These are phyloP conservation scores for Hymenoscyphus occultus DNA, from an alignment of 2,329 filamentous ascomycete species.

Conservation along the genomic window DNA sequence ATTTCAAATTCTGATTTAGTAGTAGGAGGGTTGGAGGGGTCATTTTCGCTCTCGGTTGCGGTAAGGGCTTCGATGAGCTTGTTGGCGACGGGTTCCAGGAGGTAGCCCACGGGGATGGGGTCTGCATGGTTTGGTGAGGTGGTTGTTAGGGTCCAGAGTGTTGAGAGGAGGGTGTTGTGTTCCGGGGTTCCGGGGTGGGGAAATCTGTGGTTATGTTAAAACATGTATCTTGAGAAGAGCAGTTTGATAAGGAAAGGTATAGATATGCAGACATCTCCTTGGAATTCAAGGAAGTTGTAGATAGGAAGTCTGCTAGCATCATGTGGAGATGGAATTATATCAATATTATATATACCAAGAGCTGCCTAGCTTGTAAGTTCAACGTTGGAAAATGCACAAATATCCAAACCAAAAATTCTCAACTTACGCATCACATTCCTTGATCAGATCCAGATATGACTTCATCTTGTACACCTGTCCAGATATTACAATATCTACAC, in stretches of 20 bases:
- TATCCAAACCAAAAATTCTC: neutral
- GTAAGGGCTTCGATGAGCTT: conserved; percentile 48
- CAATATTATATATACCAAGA: neutral
- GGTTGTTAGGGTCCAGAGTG: conserved; percentile 64
- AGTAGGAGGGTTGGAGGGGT: too few species aligned
- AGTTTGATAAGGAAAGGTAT: neutral
- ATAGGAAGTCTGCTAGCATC: too few species aligned
- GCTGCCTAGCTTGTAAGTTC: neutral
- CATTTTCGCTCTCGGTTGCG: conserved; percentile 44
- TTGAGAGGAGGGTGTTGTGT: conserved; percentile 54
- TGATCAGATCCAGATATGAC: conserved; percentile 50
- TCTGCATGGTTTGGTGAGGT: conserved; percentile 34
- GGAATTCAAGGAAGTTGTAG: neutral
- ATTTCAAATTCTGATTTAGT: conserved; percentile 55
- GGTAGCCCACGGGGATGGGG: conserved; percentile 59
- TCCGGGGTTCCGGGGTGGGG: conserved; percentile 66
- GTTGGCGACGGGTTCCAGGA: conserved; percentile 50
- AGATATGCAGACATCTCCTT: neutral
- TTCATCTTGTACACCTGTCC: conserved; percentile 21
- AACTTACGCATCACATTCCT: conserved; percentile 54
- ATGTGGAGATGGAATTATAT: too few species aligned
- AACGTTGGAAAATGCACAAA: neutral
- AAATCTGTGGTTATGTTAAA: conserved; percentile 54
- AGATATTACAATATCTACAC: too few species aligned
- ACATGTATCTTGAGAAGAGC: neutral